phyloP scores from a whole-genome alignment of 2,329 filamentous ascomycete species.

The Penicillium digitatum region DNA sequence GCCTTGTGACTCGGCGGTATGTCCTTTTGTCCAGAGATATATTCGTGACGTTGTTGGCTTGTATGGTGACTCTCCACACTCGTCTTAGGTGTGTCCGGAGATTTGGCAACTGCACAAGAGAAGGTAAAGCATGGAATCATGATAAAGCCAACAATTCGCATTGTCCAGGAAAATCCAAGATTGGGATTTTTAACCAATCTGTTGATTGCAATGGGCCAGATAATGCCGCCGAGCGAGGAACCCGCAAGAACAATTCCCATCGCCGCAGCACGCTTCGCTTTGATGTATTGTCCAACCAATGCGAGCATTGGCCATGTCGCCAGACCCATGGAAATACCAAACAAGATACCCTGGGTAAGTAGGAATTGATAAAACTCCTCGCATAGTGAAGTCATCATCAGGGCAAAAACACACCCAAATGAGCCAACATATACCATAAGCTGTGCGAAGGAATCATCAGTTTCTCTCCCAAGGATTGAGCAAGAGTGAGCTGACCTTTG shows the following conservation, averaged over 20 bases:
- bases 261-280: conserved; percentile 28
- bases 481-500: conserved; percentile 18
- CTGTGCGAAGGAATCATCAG: conserved; percentile 11
- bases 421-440: conserved; percentile 28
- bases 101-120: conserved; percentile 23
- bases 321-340: conserved; percentile 32
- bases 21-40: background rate
- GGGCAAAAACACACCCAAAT: conserved; percentile 26
- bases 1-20: conserved; percentile 1
- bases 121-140: conserved; percentile 39
- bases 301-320: conserved; percentile 31
- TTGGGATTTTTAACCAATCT: conserved; percentile 25
- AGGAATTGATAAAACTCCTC: conserved; percentile 38
- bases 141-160: conserved; percentile 40
- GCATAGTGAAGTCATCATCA: conserved; percentile 41
- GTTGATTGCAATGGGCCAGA: conserved; percentile 36
- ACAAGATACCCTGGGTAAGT: conserved; percentile 37
- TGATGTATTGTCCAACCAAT: conserved; percentile 31
- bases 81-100: background rate
- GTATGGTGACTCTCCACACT: background rate
- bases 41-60: background rate
- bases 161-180: conserved; percentile 37
- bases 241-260: conserved; percentile 34
- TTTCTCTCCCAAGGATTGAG: too few species aligned
- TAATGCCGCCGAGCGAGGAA: conserved; percentile 35